A percentile compares a stretch with the other conserved stretches of the same genome.
Conservation (phyloP, 179 eudicot genomes). For the Corrigiola litoralis region DNA sequence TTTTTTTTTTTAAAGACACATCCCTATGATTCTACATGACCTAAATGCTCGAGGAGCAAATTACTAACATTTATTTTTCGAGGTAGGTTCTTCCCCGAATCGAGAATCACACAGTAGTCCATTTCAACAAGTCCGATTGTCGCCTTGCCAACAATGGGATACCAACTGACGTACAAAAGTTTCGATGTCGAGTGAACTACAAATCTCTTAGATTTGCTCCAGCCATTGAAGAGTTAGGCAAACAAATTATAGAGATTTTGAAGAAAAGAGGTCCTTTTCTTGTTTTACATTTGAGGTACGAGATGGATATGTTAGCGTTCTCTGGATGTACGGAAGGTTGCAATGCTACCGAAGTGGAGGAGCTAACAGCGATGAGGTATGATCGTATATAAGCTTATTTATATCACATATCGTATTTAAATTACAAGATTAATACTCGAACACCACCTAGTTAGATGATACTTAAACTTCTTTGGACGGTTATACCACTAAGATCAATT, state of each 20-base stretch:
- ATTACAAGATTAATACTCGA: no score
- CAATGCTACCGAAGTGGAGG: conserved; percentile 24
- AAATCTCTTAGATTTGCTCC: conserved; percentile 24
- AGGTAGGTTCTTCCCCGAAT: conserved; percentile 25
- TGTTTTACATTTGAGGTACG: conserved; percentile 38
- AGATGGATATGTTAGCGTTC: conserved; percentile 45
- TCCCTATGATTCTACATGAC: no score
- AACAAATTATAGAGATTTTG: conserved; percentile 25
- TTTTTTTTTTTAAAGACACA: no score
- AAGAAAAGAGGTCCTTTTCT: conserved; percentile 27
- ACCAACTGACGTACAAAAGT: conserved; percentile 25
- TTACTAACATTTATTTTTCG: no score
- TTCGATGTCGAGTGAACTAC: conserved; percentile 30
- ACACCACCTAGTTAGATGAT: no score
- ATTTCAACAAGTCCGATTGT: conserved; percentile 29
- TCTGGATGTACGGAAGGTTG: conserved; percentile 43
- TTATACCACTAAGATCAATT: no score
- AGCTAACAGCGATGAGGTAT: conserved; percentile 38
- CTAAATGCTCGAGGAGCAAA: no score
- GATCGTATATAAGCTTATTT: no score
- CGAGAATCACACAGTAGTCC: conserved; percentile 23
- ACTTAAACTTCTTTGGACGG: no score
- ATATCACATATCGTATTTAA: no score
- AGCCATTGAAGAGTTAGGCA: conserved; percentile 28
- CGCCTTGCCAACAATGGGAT: conserved; percentile 36